phyloP scores from a whole-genome alignment of 768 basidiomycete species.

The Rhizopogon vesiculosus region DNA sequence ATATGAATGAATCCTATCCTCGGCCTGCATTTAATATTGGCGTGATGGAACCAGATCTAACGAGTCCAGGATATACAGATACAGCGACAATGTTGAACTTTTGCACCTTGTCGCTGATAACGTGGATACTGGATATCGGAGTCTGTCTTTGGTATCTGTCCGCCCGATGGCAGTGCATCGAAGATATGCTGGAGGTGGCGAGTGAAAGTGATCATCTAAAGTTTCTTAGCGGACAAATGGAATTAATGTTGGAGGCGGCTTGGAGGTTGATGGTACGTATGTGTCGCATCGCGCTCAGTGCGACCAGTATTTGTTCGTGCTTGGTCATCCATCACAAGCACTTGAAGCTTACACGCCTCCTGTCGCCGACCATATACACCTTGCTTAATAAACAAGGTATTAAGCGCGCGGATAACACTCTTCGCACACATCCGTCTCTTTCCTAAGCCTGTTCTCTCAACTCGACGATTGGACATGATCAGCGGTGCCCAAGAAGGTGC shows the following conservation, averaged over 20 bases:
- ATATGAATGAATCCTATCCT: constrained; percentile 30
- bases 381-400: too few relatives aligned
- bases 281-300: constrained; percentile 59
- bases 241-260: constrained; percentile 21
- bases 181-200: constrained; percentile 81
- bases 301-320: too few relatives aligned
- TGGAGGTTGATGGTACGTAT: constrained; percentile 66
- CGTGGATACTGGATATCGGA: constrained; percentile 21
- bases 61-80: constrained; percentile 71
- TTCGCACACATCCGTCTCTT: too few relatives aligned
- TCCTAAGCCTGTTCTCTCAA: too few relatives aligned
- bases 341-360: too few relatives aligned
- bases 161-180: constrained; percentile 69
- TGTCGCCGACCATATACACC: too few relatives aligned
- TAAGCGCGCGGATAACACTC: too few relatives aligned
- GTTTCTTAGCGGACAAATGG: constrained; percentile 49
- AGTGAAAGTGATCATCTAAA: constrained; percentile 49
- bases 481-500: too few relatives aligned
- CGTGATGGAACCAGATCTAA: constrained; percentile 63
- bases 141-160: constrained; percentile 41
- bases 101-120: constrained; percentile 38
- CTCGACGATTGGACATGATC: too few relatives aligned
- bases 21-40: constrained; percentile 25
- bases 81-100: constrained; percentile 74
- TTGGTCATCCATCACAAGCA: too few relatives aligned